phyloP scores from a whole-genome alignment of 2,329 filamentous ascomycete genomes.

The Penicillium freii region DNA sequence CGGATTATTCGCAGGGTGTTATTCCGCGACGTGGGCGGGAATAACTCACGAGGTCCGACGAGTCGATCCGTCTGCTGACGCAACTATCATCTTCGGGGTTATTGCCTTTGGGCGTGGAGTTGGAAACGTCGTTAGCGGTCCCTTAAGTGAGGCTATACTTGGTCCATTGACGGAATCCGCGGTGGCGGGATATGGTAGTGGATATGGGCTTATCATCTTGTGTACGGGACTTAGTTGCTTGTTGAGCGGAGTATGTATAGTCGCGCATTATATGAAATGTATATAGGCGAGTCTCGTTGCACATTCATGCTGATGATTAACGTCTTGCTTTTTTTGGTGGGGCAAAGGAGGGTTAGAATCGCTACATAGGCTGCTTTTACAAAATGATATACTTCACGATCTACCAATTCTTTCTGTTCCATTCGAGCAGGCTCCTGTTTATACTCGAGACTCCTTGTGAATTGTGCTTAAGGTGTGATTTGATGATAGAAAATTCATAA shows the following conservation, averaged over 20 bases:
- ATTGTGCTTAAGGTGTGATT: too few relatives aligned
- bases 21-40: conserved; percentile 46
- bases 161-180: conserved; percentile 16
- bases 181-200: conserved; percentile 27
- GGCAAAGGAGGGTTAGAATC: background rate
- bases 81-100: conserved; percentile 50
- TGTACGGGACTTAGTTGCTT: conserved; percentile 29
- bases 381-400: background rate
- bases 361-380: background rate
- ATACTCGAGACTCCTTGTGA: too few relatives aligned
- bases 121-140: conserved; percentile 52
- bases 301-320: conserved; percentile 1
- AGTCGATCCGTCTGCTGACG: conserved; percentile 40
- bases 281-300: conserved; percentile 8
- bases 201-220: conserved; percentile 30
- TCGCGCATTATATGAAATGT: conserved; percentile 22
- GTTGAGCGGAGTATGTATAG: conserved; percentile 26
- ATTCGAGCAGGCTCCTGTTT: too few relatives aligned
- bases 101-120: conserved; percentile 52
- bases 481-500: too few relatives aligned
- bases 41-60: conserved; percentile 45
- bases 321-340: background rate
- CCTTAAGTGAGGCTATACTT: conserved; percentile 48
- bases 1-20: conserved; percentile 48
- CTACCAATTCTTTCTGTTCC: too few relatives aligned